Base-by-base conservation (phyloP, 495 filamentous ascomycete species). In the Hyaloscypha bicolor region DNA sequence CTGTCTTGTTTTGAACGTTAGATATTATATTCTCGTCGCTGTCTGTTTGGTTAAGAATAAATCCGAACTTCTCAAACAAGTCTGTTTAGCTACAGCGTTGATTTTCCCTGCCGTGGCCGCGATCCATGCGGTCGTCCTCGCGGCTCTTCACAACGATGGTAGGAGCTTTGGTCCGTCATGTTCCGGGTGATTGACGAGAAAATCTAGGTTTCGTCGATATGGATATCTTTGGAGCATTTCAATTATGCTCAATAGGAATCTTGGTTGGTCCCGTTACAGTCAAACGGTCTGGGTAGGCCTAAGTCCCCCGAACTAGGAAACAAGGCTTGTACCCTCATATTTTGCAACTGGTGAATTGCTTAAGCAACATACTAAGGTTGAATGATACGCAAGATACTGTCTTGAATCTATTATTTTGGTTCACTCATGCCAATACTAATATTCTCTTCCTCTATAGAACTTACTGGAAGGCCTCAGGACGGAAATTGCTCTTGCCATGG, bases 201-300 rank as follows among this genome's bases (percentile, higher is more conserved):
- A 33, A 4, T 32, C 42, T 61, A 87, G 85, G 76, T 33, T 85
- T 84, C 42, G 78, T 88, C 22, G 87, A 89, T 70, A 85, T 89
- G 86, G 87, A 89, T 71, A 76, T 89, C 8, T 89, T 85, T 35
- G 87, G 87, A 1, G 84, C 86, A 22, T 87, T 89, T 56, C 86
- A 89, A 67, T 72, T 87, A 6, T 89, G 87, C 66, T 79, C 85
- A 5, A 87, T 89, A 57, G 87, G 84, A 33, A 84, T 87, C 35
- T 67, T 89, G 12, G 82, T 86, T 1, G 86, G 85, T 16, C 87
- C 87, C 0, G 76, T 81, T 1, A 86, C 84, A 0, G 86, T 87
- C 33, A 76, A 79, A 30, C 71, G n/a, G n/a, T n/a, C n/a, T n/a
- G n/a, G n/a, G n/a, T n/a, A n/a, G n/a, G n/a, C n/a, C n/a, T n/a